phyloP scores from a whole-genome alignment of 192 early-diverging fungal species.

The Dimargaris verticillata region DNA sequence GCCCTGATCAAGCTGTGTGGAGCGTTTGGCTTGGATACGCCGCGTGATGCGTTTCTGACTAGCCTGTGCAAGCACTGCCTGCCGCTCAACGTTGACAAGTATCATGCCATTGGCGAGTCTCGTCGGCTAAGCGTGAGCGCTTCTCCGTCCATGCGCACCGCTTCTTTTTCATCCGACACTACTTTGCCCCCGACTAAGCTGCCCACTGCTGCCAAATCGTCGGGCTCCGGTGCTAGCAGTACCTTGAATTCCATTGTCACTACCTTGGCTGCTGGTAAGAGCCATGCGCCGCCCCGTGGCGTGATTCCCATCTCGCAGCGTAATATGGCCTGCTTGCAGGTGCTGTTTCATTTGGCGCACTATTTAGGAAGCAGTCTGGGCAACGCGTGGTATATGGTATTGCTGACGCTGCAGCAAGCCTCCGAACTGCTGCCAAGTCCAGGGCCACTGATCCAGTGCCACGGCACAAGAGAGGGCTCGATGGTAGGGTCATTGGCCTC shows the following conservation, averaged over 20 bases:
- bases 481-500: constrained; percentile 24
- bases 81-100: constrained; percentile 28
- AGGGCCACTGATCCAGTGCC: no score
- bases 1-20: constrained; percentile 66
- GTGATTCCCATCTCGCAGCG: constrained; percentile 43
- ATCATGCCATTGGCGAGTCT: not conserved
- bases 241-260: not conserved
- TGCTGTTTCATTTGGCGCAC: constrained; percentile 50
- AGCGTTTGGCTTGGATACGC: constrained; percentile 53
- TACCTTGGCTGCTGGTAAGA: not conserved
- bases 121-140: not conserved
- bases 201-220: not conserved
- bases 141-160: not conserved
- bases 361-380: constrained; percentile 58
- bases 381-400: constrained; percentile 68
- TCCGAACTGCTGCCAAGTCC: constrained; percentile 65
- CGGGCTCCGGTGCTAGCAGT: not conserved
- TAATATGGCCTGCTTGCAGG: constrained; percentile 61
- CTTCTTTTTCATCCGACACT: no score
- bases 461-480: no score
- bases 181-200: not conserved
- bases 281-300: not conserved
- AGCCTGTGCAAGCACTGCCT: constrained; percentile 73
- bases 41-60: constrained; percentile 72
- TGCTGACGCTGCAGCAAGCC: constrained; percentile 77